A percentile compares a stretch with the other conserved stretches of the same genome.
Conservation (phyloP, 495 filamentous ascomycete species). For the Penicillium soppii region DNA sequence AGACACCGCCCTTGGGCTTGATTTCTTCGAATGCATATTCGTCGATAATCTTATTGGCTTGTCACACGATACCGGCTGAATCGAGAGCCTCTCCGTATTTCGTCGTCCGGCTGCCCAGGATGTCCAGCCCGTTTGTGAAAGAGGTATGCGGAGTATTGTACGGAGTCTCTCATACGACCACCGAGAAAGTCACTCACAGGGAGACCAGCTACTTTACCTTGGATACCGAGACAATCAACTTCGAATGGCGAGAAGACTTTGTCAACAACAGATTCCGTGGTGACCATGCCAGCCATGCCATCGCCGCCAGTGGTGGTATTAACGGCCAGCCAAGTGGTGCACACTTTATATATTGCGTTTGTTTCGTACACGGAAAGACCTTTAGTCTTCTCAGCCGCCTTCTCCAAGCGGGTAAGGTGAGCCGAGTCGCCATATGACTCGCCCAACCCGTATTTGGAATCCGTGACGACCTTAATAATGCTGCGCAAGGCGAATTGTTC, state of each 20-base stretch:
- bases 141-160: slow-evolving; percentile 3
- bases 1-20: slow-evolving; percentile 1
- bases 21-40: background rate
- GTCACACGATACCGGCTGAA: background rate
- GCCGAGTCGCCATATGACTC: background rate
- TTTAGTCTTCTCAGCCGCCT: background rate
- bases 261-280: background rate
- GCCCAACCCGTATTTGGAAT: background rate
- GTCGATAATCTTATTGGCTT: background rate
- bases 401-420: background rate
- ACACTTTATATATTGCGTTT: background rate
- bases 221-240: background rate
- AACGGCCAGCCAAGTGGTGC: background rate
- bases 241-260: slow-evolving; percentile 1
- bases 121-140: slow-evolving; percentile 2
- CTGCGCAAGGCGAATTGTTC: slow-evolving; percentile 7
- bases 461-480: slow-evolving; percentile 2
- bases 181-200: background rate
- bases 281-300: slow-evolving; percentile 1
- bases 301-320: background rate
- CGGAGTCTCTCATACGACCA: background rate
- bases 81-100: slow-evolving; percentile 2
- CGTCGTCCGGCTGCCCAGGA: slow-evolving; percentile 1
- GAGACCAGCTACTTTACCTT: background rate
- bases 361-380: background rate